phyloP scores from a whole-genome alignment of 2,329 filamentous ascomycete species.

The Hansfordia pulvinata region DNA sequence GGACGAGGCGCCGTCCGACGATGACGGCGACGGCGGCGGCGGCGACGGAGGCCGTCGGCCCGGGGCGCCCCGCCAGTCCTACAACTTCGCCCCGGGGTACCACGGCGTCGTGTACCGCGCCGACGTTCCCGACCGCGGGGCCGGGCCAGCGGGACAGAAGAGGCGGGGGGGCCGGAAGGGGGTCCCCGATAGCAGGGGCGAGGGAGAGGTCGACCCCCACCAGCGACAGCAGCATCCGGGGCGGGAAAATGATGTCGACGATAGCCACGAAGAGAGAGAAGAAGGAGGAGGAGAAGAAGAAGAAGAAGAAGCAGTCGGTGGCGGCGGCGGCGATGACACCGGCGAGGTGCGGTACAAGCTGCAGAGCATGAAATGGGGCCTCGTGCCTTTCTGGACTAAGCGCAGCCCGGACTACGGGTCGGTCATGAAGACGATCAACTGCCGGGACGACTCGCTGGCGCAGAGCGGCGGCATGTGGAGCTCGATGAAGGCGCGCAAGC shows the following conservation, averaged over 20 bases:
- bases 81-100: constrained; percentile 87
- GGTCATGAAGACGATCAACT: constrained; percentile 86
- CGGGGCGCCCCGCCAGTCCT: constrained; percentile 52
- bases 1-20: constrained; percentile 58
- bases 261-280: constrained; percentile 2
- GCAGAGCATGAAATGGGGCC: constrained; percentile 91
- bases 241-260: constrained; percentile 7
- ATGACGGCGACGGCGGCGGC: constrained; percentile 30
- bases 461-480: constrained; percentile 78
- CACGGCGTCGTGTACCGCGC: constrained; percentile 78
- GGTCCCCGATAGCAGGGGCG: too few species aligned
- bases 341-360: constrained; percentile 56
- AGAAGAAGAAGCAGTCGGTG: constrained; percentile 6
- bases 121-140: constrained; percentile 49
- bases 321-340: constrained; percentile 6
- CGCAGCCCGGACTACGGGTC: constrained; percentile 63
- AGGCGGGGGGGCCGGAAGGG: constrained; percentile 5
- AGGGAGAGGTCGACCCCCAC: constrained; percentile 9
- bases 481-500: constrained; percentile 76
- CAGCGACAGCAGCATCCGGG: constrained; percentile 8
- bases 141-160: constrained; percentile 21
- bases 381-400: constrained; percentile 90
- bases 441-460: constrained; percentile 73
- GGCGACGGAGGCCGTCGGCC: constrained; percentile 34
- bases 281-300: constrained; percentile 4